phyloP scores from a whole-genome alignment of 2,329 filamentous ascomycete species.

The Seiridium cupressi region DNA sequence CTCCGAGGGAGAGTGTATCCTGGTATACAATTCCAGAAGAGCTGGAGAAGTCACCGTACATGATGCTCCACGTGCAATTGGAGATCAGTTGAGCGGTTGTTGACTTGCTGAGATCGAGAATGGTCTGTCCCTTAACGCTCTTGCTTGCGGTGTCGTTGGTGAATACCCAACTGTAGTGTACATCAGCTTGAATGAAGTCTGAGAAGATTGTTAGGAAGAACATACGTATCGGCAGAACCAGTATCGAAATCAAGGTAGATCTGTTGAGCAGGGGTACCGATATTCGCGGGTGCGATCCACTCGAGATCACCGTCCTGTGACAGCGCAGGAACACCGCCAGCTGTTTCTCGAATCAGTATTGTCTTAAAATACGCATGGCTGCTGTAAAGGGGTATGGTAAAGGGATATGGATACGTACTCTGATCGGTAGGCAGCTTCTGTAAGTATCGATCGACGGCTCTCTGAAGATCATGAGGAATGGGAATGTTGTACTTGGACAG shows the following conservation, averaged over 20 bases:
- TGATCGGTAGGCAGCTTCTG: conserved; percentile 13
- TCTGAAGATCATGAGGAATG: conserved; percentile 25
- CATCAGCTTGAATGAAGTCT: not conserved
- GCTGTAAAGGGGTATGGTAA: not conserved
- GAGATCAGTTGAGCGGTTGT: conserved; percentile 38
- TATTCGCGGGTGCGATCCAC: conserved; percentile 40
- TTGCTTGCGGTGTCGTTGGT: conserved; percentile 44
- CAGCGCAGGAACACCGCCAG: conserved; percentile 30
- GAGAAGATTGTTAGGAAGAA: conserved; percentile 19
- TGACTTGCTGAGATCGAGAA: conserved; percentile 46
- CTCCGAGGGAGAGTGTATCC: conserved; percentile 47
- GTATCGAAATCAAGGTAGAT: conserved; percentile 51
- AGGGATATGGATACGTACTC: conserved; percentile 7
- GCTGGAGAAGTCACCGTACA: conserved; percentile 43
- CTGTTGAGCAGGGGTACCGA: conserved; percentile 47
- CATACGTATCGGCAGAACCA: conserved; percentile 62
- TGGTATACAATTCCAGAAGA: conserved; percentile 45
- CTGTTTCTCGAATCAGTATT: conserved; percentile 21
- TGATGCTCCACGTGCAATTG: conserved; percentile 46
- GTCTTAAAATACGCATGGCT: not conserved
- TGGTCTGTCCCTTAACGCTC: conserved; percentile 39
- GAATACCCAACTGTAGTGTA: conserved; percentile 48
- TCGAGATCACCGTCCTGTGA: conserved; percentile 39
- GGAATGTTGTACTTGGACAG: conserved; percentile 30
- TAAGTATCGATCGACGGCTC: conserved; percentile 22